phyloP scores from a whole-genome alignment of 192 early-diverging fungal species.

The Spinellus fusiger region DNA sequence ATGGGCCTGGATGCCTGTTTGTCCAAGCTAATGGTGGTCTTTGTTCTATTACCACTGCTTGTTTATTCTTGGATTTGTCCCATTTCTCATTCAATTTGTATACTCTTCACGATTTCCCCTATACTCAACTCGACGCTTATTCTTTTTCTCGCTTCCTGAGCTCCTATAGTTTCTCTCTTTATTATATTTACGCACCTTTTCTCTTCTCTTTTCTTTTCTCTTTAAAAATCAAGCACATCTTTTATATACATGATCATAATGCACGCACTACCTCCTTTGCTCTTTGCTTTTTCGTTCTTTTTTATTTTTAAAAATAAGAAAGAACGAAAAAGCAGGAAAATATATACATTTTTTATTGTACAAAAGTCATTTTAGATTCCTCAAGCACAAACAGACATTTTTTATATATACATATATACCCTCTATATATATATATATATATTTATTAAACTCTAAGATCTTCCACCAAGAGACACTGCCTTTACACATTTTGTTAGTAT shows the following conservation, averaged over 20 bases:
- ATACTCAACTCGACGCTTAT: neutral
- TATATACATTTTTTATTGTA: neutral
- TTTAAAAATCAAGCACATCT: neutral
- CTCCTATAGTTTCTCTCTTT: neutral
- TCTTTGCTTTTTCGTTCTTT: slow-evolving; percentile 1
- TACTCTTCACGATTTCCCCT: neutral
- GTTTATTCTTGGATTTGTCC: too few species aligned
- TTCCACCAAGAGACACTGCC: too few species aligned
- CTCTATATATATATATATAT: neutral
- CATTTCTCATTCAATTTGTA: neutral
- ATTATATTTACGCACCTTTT: neutral
- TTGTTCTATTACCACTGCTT: too few species aligned
- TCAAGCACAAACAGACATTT: too few species aligned
- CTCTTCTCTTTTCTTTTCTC: neutral
- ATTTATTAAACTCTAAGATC: too few species aligned
- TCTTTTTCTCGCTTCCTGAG: neutral
- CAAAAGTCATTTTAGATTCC: too few species aligned
- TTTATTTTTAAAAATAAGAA: slow-evolving; percentile 4
- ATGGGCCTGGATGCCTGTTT: too few species aligned
- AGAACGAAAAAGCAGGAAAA: neutral
- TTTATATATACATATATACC: neutral
- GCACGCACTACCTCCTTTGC: neutral
- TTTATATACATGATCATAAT: slow-evolving; percentile 1
- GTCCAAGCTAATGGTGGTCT: too few species aligned
- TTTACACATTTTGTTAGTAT: too few species aligned